Evolutionary conservation across 2,329 filamentous ascomycete species (phyloP).

Genomic region (Scedosporium boydii): DNA sequence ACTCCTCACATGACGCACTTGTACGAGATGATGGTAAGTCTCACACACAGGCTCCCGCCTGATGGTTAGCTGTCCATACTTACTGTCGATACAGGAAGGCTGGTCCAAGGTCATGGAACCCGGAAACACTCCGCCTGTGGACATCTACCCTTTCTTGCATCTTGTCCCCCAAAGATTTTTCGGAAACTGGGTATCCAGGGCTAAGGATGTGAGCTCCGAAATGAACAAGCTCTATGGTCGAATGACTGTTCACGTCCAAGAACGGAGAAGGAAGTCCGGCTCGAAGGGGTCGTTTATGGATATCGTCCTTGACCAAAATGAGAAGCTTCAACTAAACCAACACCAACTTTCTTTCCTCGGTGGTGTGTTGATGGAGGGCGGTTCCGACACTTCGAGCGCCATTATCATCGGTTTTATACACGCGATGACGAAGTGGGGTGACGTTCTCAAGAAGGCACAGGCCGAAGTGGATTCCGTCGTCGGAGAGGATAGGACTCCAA

Average conservation of each 20-base stretch:
- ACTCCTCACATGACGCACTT: slow-evolving; percentile 25
- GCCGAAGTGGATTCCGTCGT: slow-evolving; percentile 28
- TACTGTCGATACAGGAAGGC: slow-evolving; percentile 14
- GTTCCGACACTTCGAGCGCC: slow-evolving; percentile 24
- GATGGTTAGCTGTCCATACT: neutral
- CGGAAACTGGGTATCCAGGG: slow-evolving; percentile 26
- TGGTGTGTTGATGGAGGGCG: slow-evolving; percentile 21
- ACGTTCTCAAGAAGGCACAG: slow-evolving; percentile 29
- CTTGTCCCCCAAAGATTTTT: slow-evolving; percentile 29
- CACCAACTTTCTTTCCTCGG: slow-evolving; percentile 27
- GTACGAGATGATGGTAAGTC: slow-evolving; percentile 25
- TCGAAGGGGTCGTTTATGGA: slow-evolving; percentile 26
- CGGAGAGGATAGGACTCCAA: slow-evolving; percentile 23
- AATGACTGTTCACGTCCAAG: slow-evolving; percentile 21
- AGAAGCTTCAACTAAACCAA: slow-evolving; percentile 18
- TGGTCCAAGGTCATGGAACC: slow-evolving; percentile 34
- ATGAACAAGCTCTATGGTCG: slow-evolving; percentile 31
- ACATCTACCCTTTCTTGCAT: slow-evolving; percentile 34
- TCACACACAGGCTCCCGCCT: too few species aligned
- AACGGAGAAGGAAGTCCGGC: slow-evolving; percentile 18
- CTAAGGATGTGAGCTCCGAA: slow-evolving; percentile 23
- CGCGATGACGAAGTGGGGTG: slow-evolving; percentile 30
- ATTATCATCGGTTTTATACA: slow-evolving; percentile 25
- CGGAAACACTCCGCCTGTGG: slow-evolving; percentile 38
- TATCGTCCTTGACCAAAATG: slow-evolving; percentile 26